These are phyloP conservation scores for Peterozyma xylosa DNA, from an alignment of 805 yeast species.

Conservation along the genomic window DNA sequence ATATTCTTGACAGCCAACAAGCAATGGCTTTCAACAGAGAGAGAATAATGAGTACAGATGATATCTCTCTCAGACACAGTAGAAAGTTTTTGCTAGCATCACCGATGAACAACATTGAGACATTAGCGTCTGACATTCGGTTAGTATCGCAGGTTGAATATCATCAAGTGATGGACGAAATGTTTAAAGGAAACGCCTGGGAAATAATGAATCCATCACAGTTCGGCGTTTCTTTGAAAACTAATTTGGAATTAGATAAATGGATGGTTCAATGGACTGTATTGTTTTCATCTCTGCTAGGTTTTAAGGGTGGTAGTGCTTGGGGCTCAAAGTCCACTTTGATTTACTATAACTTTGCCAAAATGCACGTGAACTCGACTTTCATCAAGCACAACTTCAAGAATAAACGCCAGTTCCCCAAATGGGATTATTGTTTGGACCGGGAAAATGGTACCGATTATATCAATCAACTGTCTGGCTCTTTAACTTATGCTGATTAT, in stretches of 20 bases:
- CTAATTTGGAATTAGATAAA: slow-evolving; percentile 59
- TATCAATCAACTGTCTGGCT: background rate
- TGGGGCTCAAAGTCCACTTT: slow-evolving; percentile 70
- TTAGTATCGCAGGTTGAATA: slow-evolving; percentile 62
- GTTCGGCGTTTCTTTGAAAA: slow-evolving; percentile 62
- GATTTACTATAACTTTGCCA: slow-evolving; percentile 67
- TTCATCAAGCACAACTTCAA: slow-evolving; percentile 33
- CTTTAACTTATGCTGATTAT: background rate
- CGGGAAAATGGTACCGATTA: background rate
- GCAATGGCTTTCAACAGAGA: slow-evolving; percentile 52
- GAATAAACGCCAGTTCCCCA: slow-evolving; percentile 21
- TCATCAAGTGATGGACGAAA: slow-evolving; percentile 54
- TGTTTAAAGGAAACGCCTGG: slow-evolving; percentile 55
- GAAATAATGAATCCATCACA: slow-evolving; percentile 49
- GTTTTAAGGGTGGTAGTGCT: slow-evolving; percentile 28
- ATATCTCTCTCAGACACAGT: slow-evolving; percentile 34
- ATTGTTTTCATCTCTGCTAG: slow-evolving; percentile 47
- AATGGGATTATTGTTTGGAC: slow-evolving; percentile 2
- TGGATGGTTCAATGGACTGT: slow-evolving; percentile 85
- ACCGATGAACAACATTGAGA: slow-evolving; percentile 3
- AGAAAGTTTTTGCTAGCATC: slow-evolving; percentile 26
- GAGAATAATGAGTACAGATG: slow-evolving; percentile 43
- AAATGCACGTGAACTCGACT: slow-evolving; percentile 60
- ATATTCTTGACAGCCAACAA: slow-evolving; percentile 63
- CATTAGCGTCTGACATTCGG: slow-evolving; percentile 38